Percentiles rank a stretch among this genome's conserved stretches.
phyloP scores from a whole-genome alignment of 345 rosid genomes.

The Nasturtium officinale region DNA sequence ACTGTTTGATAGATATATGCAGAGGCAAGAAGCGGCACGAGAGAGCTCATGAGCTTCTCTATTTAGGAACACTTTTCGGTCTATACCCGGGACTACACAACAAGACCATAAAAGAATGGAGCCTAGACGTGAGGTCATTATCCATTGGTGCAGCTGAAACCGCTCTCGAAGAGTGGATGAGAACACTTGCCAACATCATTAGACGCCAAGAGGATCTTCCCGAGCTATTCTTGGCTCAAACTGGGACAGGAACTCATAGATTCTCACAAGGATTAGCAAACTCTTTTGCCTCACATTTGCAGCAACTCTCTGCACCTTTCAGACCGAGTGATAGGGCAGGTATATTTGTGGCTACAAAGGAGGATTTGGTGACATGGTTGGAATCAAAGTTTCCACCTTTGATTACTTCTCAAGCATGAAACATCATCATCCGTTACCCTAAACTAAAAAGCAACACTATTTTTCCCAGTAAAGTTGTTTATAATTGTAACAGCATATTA shows the following conservation, averaged over 20 bases:
- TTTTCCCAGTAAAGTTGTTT: constrained; percentile 37
- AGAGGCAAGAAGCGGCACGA: constrained; percentile 54
- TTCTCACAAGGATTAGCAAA: constrained; percentile 77
- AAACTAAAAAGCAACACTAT: constrained; percentile 33
- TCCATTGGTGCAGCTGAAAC: constrained; percentile 89
- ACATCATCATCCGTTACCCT: constrained; percentile 10
- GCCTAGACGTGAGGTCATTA: constrained; percentile 77
- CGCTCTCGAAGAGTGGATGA: constrained; percentile 91
- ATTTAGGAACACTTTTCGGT: constrained; percentile 76
- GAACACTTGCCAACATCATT: constrained; percentile 61
- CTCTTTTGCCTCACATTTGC: constrained; percentile 69
- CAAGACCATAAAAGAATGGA: constrained; percentile 74
- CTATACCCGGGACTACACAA: constrained; percentile 78
- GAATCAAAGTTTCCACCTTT: constrained; percentile 59
- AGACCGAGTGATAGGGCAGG: constrained; percentile 66
- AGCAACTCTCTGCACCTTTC: constrained; percentile 73
- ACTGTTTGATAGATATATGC: constrained; percentile 87
- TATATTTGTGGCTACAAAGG: constrained; percentile 74
- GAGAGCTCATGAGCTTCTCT: constrained; percentile 86
- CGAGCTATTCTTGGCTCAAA: constrained; percentile 68
- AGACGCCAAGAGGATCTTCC: constrained; percentile 72
- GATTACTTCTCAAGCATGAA: constrained; percentile 37
- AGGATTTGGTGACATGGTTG: constrained; percentile 73
- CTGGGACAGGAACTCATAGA: constrained; percentile 82
- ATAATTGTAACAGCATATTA: constrained; percentile 33